Conservation (phyloP, 2,329 filamentous ascomycete species). For the Colletotrichum spaethianum region DNA sequence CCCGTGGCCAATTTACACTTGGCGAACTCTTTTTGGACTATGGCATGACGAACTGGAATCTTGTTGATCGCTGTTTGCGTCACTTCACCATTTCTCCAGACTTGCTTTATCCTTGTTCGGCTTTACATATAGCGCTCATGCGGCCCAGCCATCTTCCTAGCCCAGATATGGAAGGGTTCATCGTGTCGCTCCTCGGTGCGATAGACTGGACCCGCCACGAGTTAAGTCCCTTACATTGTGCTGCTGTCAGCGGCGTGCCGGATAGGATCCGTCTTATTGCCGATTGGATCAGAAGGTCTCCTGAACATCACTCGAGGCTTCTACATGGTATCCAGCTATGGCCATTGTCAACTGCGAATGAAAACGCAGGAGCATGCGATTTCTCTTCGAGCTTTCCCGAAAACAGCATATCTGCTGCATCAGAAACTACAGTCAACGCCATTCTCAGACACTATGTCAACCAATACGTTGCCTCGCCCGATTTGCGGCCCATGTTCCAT, state of each 20-base stretch:
- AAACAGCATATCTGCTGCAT: neutral
- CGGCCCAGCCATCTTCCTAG: neutral
- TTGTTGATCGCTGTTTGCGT: neutral
- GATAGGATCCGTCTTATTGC: neutral
- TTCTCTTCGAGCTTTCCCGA: neutral
- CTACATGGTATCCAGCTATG: neutral
- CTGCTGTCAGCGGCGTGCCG: neutral
- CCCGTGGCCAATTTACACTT: neutral
- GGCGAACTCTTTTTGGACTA: neutral
- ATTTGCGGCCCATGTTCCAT: neutral
- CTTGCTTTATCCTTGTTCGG: neutral
- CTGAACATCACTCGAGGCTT: neutral
- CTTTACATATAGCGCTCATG: conserved; percentile 7
- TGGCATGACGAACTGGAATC: conserved; percentile 6
- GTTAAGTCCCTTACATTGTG: neutral
- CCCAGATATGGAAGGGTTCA: neutral
- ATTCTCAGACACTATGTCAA: conserved; percentile 11
- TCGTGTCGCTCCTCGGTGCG: neutral
- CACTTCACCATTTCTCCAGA: neutral
- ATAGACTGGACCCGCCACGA: conserved; percentile 2
- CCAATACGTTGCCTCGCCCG: neutral
- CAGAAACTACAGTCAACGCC: neutral
- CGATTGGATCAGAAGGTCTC: neutral
- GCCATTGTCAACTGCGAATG: neutral
- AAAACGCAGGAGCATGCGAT: neutral